Conservation (phyloP, 1,284 basidiomycete genomes). For the Leucoagaricus sp. region DNA sequence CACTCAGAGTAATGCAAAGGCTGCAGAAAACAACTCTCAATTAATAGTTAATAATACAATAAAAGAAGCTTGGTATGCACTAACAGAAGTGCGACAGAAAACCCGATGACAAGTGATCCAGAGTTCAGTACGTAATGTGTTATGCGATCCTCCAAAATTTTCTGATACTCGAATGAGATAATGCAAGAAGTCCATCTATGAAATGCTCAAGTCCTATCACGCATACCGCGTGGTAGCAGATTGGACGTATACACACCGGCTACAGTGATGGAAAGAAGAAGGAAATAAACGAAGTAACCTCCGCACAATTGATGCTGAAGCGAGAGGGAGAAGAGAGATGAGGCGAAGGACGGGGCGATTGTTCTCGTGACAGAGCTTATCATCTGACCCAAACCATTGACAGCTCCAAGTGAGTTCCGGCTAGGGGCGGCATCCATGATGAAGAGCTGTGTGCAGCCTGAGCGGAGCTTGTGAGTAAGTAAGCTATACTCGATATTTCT, state of each 20-base stretch:
- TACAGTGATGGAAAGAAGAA: slow-evolving; percentile 35
- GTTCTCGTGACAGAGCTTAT: slow-evolving; percentile 48
- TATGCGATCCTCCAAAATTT: too few relatives aligned
- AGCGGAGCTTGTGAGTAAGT: background rate
- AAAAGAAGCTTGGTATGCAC: background rate
- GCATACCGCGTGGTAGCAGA: slow-evolving; percentile 34
- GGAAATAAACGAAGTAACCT: slow-evolving; percentile 37
- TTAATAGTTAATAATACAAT: background rate
- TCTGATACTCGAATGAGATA: background rate
- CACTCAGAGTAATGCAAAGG: background rate
- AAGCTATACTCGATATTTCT: too few relatives aligned
- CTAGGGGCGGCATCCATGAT: slow-evolving; percentile 22
- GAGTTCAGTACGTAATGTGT: too few relatives aligned
- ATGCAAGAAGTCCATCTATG: background rate
- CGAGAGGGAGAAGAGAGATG: slow-evolving; percentile 42
- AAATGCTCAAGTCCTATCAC: slow-evolving; percentile 21
- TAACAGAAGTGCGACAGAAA: background rate
- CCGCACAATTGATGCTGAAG: slow-evolving; percentile 24
- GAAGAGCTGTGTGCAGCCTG: slow-evolving; percentile 18
- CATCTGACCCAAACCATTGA: slow-evolving; percentile 56
- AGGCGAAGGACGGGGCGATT: slow-evolving; percentile 42
- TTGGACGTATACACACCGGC: slow-evolving; percentile 33
- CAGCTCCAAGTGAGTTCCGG: slow-evolving; percentile 41
- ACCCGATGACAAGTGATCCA: background rate
- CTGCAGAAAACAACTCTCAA: background rate